Evolutionary conservation across 164 flowering plant genomes (phyloP).

Genomic region (Sextonia rubra): DNA sequence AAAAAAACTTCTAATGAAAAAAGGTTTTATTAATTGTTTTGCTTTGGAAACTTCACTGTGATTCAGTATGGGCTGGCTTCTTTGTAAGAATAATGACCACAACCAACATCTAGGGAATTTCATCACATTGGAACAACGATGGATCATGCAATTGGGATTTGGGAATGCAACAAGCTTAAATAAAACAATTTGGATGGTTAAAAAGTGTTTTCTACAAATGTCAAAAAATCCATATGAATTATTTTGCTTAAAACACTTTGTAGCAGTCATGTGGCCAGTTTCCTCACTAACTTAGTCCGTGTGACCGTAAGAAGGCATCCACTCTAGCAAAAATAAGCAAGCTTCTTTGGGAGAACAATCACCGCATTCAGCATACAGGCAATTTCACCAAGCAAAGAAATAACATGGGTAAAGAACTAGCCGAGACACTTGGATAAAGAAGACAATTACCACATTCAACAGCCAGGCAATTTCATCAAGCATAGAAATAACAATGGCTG

Average conservation of each 20-base stretch:
- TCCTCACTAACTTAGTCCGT: not conserved
- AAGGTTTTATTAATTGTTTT: too few species aligned
- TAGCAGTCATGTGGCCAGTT: not conserved
- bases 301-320: not conserved
- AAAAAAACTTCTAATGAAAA: too few species aligned
- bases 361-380: constrained; percentile 98
- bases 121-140: too few species aligned
- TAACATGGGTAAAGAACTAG: constrained; percentile 68
- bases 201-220: too few species aligned
- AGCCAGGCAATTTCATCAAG: constrained; percentile 98
- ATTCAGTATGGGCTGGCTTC: too few species aligned
- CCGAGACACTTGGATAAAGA: constrained; percentile 26
- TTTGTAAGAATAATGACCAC: too few species aligned
- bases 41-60: too few species aligned
- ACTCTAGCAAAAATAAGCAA: not conserved
- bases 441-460: constrained; percentile 73
- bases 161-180: too few species aligned
- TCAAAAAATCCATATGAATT: not conserved
- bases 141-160: too few species aligned
- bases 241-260: not conserved
- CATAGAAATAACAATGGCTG: constrained; percentile 80
- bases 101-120: too few species aligned
- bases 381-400: constrained; percentile 92
- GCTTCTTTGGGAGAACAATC: constrained; percentile 11
- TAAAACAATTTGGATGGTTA: too few species aligned